A percentile compares a stretch with the other conserved stretches of the same genome.
Evolutionary conservation across 2,329 filamentous ascomycete genomes (phyloP).

Genomic region (Cordyceps cicadae): DNA sequence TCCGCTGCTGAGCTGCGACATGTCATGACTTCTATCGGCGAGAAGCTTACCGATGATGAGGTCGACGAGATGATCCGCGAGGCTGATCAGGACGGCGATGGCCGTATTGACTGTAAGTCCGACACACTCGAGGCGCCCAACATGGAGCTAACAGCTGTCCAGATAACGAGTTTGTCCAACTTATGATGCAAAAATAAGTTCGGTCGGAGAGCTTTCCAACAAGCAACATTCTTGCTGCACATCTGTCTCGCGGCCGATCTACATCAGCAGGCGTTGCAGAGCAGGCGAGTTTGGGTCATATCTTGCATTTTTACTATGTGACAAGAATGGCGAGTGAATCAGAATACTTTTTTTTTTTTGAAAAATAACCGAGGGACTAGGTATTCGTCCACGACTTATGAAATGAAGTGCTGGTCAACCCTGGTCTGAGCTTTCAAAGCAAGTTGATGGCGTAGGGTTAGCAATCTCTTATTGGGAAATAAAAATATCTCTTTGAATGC

Average conservation of each 20-base stretch:
- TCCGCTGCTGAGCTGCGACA: constrained; percentile 81
- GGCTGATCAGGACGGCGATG: constrained; percentile 82
- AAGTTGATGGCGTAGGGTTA: not conserved
- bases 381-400: not conserved
- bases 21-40: constrained; percentile 86
- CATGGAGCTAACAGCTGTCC: constrained; percentile 3
- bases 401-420: not conserved
- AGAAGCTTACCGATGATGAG: constrained; percentile 85
- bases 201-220: not conserved
- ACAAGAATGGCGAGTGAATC: not conserved
- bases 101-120: constrained; percentile 73
- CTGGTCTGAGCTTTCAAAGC: not conserved
- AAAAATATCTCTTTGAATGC: not conserved
- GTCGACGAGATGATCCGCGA: constrained; percentile 92
- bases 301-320: not conserved
- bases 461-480: not conserved
- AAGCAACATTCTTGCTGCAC: not conserved
- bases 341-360: not conserved
- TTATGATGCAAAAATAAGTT: constrained; percentile 88
- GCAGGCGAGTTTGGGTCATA: not conserved
- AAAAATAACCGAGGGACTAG: not conserved
- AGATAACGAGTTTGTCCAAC: constrained; percentile 91
- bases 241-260: not conserved
- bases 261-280: not conserved
- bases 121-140: not conserved